These are phyloP conservation scores for Fusarium transvaalense DNA, from an alignment of 2,329 filamentous ascomycete genomes.

Conservation along the genomic window DNA sequence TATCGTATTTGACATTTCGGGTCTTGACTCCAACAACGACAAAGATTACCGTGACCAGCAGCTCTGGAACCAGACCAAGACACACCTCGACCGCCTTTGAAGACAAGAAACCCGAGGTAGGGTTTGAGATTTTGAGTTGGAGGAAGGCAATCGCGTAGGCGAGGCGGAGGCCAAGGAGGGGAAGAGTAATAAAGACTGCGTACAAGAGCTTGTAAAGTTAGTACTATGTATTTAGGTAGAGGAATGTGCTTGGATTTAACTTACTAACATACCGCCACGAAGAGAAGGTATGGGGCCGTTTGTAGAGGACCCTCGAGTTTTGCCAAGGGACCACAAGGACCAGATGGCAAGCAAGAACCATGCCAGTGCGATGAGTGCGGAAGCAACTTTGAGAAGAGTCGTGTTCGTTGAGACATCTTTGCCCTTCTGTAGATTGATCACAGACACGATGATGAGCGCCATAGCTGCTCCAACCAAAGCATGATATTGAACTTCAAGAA, in stretches of 20 bases:
- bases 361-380: slow-evolving; percentile 14
- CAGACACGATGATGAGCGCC: slow-evolving; percentile 16
- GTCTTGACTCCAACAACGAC: slow-evolving; percentile 10
- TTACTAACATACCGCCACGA: slow-evolving; percentile 6
- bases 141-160: slow-evolving; percentile 15
- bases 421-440: background rate
- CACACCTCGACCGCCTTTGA: slow-evolving; percentile 19
- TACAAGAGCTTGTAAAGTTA: slow-evolving; percentile 17
- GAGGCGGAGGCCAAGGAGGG: slow-evolving; percentile 15
- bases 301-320: background rate
- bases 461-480: slow-evolving; percentile 9
- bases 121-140: slow-evolving; percentile 10
- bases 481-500: slow-evolving; percentile 23
- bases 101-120: slow-evolving; percentile 10
- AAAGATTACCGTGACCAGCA: slow-evolving; percentile 10
- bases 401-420: slow-evolving; percentile 3
- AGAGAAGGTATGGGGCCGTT: background rate
- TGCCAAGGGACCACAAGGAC: slow-evolving; percentile 19
- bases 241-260: background rate
- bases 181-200: slow-evolving; percentile 13
- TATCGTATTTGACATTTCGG: slow-evolving; percentile 13
- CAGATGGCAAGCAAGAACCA: slow-evolving; percentile 7
- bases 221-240: accelerated
- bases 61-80: slow-evolving; percentile 11
- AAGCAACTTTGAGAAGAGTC: slow-evolving; percentile 12